Evolutionary conservation across 2,329 filamentous ascomycete species (phyloP), one percentile per base, ranked within the genome.

Genomic region (Tolypocladium pustulatum): DNA sequence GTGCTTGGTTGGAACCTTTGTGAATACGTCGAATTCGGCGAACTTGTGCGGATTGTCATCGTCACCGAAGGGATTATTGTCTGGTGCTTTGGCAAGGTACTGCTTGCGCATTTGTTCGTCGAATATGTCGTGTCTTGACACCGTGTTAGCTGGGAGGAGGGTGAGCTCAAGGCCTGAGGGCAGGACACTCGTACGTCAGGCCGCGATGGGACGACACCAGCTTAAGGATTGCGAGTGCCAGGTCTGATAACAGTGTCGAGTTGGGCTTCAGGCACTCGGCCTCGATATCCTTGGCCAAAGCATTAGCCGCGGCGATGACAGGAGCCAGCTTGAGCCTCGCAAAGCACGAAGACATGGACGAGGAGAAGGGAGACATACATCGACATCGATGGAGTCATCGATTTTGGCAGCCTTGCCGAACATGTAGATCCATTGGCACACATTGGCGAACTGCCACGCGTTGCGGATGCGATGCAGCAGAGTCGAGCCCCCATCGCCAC

Each of bases 371-470:
- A 38, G 20, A 46, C 69, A 38, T 83, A 96, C 94, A 77, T 97
- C 92, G 63, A 97, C 89, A 68, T 93, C 91, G 62, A 97, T 81
- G 68, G 88, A 86, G 62, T 95, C 89, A 66, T 94, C 88, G 64
- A 97, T 89, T 76, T 96, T 97, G 71, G 96, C 86, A 51, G 86
- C 86, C 67, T 88, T 86, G 61, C 93, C 92, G 72, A 99, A 99
- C 46, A 93, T 84, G 71, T 87, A 89, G 61, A 97, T 90, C 82
- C 91, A 99, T 75, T 99, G 93, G 75, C 88, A 91, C 9, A 97
- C 77, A 68, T 91, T 93, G 61, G 93, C 90, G 74, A 97, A 97
- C 73, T 97, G 89, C 92, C 93, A 97, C 81, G 90, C 91, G 70
- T 90, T 94, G 62, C 93, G 85, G 65, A 97, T 82, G 64, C 81